Percentiles rank a stretch among this genome's conserved stretches.
phyloP scores from a whole-genome alignment of 257 asterid genomes.

The Linaria vulgaris region DNA sequence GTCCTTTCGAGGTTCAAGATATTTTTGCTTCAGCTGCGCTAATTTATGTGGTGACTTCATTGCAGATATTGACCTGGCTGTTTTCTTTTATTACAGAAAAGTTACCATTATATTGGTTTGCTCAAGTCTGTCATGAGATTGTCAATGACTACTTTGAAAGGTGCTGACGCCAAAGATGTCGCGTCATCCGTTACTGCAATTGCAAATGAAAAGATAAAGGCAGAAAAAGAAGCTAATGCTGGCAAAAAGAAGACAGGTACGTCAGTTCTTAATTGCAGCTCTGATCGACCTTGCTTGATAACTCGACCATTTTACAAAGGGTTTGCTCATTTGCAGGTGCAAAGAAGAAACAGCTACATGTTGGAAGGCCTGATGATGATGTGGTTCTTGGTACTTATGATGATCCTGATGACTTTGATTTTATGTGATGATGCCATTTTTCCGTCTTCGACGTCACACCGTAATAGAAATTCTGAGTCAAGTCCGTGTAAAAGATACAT shows the following conservation, averaged over 20 bases:
- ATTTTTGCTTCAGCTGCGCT: conserved; percentile 9
- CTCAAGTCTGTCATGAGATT: conserved; percentile 87
- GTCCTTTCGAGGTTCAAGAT: conserved; percentile 70
- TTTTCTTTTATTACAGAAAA: conserved; percentile 57
- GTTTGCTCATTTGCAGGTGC: too few species aligned
- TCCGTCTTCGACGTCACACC: too few species aligned
- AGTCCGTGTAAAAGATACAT: conserved; percentile 21
- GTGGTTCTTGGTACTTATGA: conserved; percentile 46
- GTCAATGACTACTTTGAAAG: conserved; percentile 77
- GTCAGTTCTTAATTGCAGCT: neutral
- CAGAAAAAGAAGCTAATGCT: conserved; percentile 88
- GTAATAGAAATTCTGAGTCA: conserved; percentile 5
- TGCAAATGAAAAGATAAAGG: conserved; percentile 94
- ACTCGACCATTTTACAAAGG: too few species aligned
- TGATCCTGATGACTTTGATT: conserved; percentile 75
- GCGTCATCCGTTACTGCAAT: conserved; percentile 90
- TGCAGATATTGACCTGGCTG: conserved; percentile 14
- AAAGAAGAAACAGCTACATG: conserved; percentile 80
- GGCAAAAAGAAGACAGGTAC: conserved; percentile 89
- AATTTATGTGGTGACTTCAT: neutral
- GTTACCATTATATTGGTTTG: conserved; percentile 82
- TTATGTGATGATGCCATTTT: conserved; percentile 53
- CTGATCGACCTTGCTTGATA: too few species aligned
- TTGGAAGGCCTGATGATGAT: conserved; percentile 60
- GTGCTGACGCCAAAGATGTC: conserved; percentile 85